phyloP scores from a whole-genome alignment of 805 yeast genomes.

The Metschnikowia gelsemii region DNA sequence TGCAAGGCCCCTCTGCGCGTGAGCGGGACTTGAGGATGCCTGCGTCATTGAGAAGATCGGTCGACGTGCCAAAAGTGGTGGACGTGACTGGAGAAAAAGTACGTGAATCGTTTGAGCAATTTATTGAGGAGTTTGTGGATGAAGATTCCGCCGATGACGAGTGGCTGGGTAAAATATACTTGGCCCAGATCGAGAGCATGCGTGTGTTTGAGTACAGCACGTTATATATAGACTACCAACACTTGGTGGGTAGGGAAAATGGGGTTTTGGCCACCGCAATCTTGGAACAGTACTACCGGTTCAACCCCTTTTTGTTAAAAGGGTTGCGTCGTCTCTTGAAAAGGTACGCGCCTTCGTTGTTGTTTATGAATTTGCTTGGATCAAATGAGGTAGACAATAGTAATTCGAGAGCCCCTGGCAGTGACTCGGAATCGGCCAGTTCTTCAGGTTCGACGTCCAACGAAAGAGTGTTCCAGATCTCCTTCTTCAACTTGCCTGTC shows the following conservation, averaged over 20 bases:
- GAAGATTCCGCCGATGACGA: conserved; percentile 33
- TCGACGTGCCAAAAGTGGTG: conserved; percentile 71
- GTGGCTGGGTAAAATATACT: conserved; percentile 59
- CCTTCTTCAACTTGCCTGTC: conserved; percentile 82
- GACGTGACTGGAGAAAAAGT: conserved; percentile 95
- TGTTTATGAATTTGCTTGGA: conserved; percentile 45
- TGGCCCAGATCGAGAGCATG: conserved; percentile 82
- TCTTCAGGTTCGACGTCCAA: conserved; percentile 47
- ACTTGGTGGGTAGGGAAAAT: conserved; percentile 69
- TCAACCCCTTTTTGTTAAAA: conserved; percentile 75
- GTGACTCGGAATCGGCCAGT: conserved; percentile 35
- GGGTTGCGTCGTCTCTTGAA: conserved; percentile 75
- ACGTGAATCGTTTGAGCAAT: conserved; percentile 83
- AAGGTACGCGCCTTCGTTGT: conserved; percentile 69
- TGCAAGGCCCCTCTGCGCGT: conserved; percentile 40
- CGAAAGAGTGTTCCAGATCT: conserved; percentile 83
- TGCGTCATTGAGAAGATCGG: conserved; percentile 18
- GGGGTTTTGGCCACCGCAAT: conserved; percentile 90
- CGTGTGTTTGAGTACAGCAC: conserved; percentile 72
- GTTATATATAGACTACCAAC: conserved; percentile 81
- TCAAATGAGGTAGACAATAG: conserved; percentile 31
- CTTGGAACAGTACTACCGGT: conserved; percentile 87
- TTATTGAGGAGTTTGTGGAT: conserved; percentile 64
- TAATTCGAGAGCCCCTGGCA: conserved; percentile 29
- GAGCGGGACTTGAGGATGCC: conserved; percentile 52